phyloP scores from a whole-genome alignment of 441 rosid species.

The Francoa sonchifolia region DNA sequence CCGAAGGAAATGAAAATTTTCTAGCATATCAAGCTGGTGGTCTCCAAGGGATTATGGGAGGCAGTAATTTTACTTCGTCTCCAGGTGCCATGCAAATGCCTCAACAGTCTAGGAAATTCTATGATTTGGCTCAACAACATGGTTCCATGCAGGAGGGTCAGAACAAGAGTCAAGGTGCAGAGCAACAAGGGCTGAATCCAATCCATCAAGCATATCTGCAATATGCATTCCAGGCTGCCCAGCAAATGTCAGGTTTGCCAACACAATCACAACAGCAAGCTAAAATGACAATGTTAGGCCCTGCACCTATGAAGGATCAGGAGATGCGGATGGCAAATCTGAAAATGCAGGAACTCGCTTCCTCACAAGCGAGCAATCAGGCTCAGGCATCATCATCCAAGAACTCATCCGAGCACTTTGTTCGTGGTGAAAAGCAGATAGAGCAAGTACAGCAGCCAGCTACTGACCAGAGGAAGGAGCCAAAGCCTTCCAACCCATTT shows the following conservation, averaged over 20 bases:
- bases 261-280: slow-evolving; percentile 54
- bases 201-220: slow-evolving; percentile 85
- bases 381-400: slow-evolving; percentile 81
- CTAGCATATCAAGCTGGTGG: slow-evolving; percentile 72
- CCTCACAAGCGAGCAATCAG: slow-evolving; percentile 67
- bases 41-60: slow-evolving; percentile 68
- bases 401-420: slow-evolving; percentile 53
- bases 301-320: slow-evolving; percentile 53
- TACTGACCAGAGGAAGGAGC: slow-evolving; percentile 59
- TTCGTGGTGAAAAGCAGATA: slow-evolving; percentile 55
- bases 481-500: slow-evolving; percentile 40
- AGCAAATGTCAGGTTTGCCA: slow-evolving; percentile 50
- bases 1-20: slow-evolving; percentile 71
- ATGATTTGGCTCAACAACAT: slow-evolving; percentile 64
- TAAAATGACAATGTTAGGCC: slow-evolving; percentile 57
- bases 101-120: slow-evolving; percentile 75
- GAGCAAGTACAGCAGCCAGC: slow-evolving; percentile 45
- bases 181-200: slow-evolving; percentile 67
- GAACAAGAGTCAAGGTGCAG: slow-evolving; percentile 48
- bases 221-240: slow-evolving; percentile 60
- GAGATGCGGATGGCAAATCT: slow-evolving; percentile 50
- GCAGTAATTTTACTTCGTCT: slow-evolving; percentile 48
- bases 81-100: slow-evolving; percentile 67
- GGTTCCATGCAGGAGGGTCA: slow-evolving; percentile 58
- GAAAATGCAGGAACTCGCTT: slow-evolving; percentile 75